These are phyloP conservation scores for Fusarium metavorans DNA, from an alignment of 2,329 filamentous ascomycete genomes.

Conservation along the genomic window DNA sequence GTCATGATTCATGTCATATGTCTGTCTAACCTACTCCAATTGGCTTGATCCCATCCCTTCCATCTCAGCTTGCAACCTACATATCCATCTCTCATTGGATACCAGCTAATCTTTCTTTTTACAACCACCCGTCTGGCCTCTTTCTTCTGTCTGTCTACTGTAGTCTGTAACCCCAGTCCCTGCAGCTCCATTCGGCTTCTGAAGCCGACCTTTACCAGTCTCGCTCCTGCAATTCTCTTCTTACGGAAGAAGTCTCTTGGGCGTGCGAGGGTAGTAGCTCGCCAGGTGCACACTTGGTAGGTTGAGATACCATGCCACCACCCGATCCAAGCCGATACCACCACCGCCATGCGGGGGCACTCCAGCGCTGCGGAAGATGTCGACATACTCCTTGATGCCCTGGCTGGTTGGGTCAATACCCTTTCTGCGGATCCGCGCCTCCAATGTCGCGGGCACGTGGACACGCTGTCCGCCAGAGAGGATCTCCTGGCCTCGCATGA, in stretches of 20 bases:
- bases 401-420: slow-evolving; percentile 81
- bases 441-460: slow-evolving; percentile 80
- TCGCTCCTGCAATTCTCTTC: slow-evolving; percentile 1
- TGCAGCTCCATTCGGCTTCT: slow-evolving; percentile 4
- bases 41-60: slow-evolving; percentile 7
- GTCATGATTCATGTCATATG: background rate
- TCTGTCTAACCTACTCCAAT: slow-evolving; percentile 3
- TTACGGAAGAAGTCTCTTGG: slow-evolving; percentile 68
- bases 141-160: background rate
- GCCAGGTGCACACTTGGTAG: slow-evolving; percentile 70
- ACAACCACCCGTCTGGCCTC: background rate
- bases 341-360: slow-evolving; percentile 92
- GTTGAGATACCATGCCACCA: slow-evolving; percentile 76
- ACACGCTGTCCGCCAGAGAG: slow-evolving; percentile 93
- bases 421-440: slow-evolving; percentile 80
- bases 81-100: background rate
- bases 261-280: slow-evolving; percentile 69
- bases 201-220: slow-evolving; percentile 1
- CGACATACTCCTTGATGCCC: slow-evolving; percentile 91
- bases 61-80: background rate
- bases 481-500: slow-evolving; percentile 93
- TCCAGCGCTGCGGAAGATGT: slow-evolving; percentile 83
- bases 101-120: slow-evolving; percentile 12
- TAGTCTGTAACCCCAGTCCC: background rate
- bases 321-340: slow-evolving; percentile 89